phyloP scores from a whole-genome alignment of 1,139 yeast genomes.

The Suzukiozyma palmioleophila region DNA sequence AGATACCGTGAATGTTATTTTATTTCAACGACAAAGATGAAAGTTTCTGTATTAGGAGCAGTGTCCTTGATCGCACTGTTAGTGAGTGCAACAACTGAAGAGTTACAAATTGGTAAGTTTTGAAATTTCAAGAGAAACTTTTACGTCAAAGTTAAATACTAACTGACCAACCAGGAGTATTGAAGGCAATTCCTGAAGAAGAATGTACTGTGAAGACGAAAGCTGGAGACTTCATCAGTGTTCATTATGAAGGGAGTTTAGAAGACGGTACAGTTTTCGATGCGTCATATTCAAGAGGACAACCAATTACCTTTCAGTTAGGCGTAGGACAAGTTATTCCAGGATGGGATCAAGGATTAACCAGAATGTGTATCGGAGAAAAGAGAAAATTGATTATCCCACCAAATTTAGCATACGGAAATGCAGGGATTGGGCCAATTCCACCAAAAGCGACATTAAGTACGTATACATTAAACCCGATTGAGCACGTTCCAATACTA shows the following conservation, averaged over 20 bases:
- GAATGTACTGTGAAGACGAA: constrained; percentile 55
- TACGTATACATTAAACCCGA: constrained; percentile 14
- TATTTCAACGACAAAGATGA: constrained; percentile 7
- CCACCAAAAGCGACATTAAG: constrained; percentile 68
- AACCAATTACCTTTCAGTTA: constrained; percentile 63
- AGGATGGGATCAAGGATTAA: constrained; percentile 87
- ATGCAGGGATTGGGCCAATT: constrained; percentile 71
- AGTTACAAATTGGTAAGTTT: constrained; percentile 27
- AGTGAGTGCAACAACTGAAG: constrained; percentile 12
- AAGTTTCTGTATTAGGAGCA: constrained; percentile 7
- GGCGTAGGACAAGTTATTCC: constrained; percentile 76
- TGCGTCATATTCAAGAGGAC: constrained; percentile 60
- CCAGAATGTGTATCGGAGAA: constrained; percentile 82
- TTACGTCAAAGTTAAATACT: constrained; percentile 5
- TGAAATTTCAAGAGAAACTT: not conserved
- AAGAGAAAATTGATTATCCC: constrained; percentile 76
- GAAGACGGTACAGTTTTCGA: constrained; percentile 71
- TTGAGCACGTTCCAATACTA: constrained; percentile 10
- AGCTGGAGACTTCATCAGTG: constrained; percentile 61
- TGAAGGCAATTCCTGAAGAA: constrained; percentile 39
- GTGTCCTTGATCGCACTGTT: constrained; percentile 7
- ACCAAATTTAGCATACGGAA: constrained; percentile 72
- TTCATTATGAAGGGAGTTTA: constrained; percentile 72
- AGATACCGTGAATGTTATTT: too few species aligned
- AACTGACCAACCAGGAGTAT: constrained; percentile 14